Evolutionary conservation across 345 rosid genomes (phyloP).

Genomic region (Bruguiera parviflora): DNA sequence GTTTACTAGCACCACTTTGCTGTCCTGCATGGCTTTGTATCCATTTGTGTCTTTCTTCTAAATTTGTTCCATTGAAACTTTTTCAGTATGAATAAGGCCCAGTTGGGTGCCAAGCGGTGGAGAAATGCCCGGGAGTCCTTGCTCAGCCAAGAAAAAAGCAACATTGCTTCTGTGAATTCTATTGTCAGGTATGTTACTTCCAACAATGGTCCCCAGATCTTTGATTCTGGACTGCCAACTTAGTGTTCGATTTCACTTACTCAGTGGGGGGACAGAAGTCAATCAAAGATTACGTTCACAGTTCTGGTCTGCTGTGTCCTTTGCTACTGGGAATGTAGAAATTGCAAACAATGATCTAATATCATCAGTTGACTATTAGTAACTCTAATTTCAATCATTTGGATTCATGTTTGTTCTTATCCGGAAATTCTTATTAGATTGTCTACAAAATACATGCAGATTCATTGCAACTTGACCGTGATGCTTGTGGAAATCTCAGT

Average conservation of each 20-base stretch:
- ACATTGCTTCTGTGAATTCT: constrained; percentile 81
- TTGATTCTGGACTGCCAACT: constrained; percentile 8
- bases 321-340: constrained; percentile 62
- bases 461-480: constrained; percentile 81
- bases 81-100: constrained; percentile 69
- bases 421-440: neutral
- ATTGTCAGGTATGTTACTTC: constrained; percentile 64
- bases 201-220: constrained; percentile 3
- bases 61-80: constrained; percentile 19
- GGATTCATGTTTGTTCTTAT: neutral
- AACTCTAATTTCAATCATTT: constrained; percentile 7
- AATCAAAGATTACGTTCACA: constrained; percentile 56
- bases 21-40: constrained; percentile 3
- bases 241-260: neutral
- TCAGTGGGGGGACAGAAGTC: constrained; percentile 77
- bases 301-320: constrained; percentile 73
- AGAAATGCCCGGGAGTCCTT: constrained; percentile 81
- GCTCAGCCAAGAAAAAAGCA: constrained; percentile 66
- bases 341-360: constrained; percentile 58
- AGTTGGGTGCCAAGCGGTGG: constrained; percentile 83
- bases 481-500: constrained; percentile 74
- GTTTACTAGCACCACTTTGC: constrained; percentile 3
- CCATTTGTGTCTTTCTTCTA: constrained; percentile 6
- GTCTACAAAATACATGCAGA: constrained; percentile 42
- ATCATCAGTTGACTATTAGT: constrained; percentile 76